phyloP scores from a whole-genome alignment of 345 rosid species.

The Populus euphratica region DNA sequence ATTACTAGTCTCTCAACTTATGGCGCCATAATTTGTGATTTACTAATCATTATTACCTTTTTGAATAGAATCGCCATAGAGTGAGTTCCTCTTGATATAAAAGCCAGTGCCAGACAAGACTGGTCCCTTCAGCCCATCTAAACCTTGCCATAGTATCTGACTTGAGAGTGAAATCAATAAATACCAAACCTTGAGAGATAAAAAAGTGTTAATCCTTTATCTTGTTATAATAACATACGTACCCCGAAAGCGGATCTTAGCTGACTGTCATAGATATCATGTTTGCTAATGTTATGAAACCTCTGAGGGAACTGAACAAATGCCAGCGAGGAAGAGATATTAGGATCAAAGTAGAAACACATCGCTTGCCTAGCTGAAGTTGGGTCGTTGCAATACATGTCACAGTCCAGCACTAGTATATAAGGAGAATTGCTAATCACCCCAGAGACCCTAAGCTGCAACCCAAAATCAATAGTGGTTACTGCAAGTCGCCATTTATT shows the following conservation, averaged over 20 bases:
- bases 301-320: slow-evolving; percentile 45
- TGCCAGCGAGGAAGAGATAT: slow-evolving; percentile 24
- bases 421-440: slow-evolving; percentile 40
- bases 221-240: neutral
- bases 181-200: neutral
- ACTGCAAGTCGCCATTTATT: too few species aligned
- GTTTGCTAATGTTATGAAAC: slow-evolving; percentile 26
- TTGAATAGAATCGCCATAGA: neutral
- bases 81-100: slow-evolving; percentile 12
- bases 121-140: slow-evolving; percentile 25
- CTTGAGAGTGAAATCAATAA: neutral
- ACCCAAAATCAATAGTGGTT: neutral
- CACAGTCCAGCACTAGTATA: slow-evolving; percentile 39
- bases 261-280: slow-evolving; percentile 40
- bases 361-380: slow-evolving; percentile 42
- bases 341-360: slow-evolving; percentile 40
- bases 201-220: too few species aligned
- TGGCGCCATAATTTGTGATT: too few species aligned
- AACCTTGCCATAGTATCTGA: slow-evolving; percentile 20
- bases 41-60: slow-evolving; percentile 10
- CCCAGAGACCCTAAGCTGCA: slow-evolving; percentile 45
- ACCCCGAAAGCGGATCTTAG: slow-evolving; percentile 27
- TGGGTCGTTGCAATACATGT: slow-evolving; percentile 51
- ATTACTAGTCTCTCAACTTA: too few species aligned
- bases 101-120: slow-evolving; percentile 3